Percentiles rank a stretch among this genome's conserved stretches.
Conservation (phyloP, 2,329 filamentous ascomycete genomes). For the Beauveria rudraprayagi region DNA sequence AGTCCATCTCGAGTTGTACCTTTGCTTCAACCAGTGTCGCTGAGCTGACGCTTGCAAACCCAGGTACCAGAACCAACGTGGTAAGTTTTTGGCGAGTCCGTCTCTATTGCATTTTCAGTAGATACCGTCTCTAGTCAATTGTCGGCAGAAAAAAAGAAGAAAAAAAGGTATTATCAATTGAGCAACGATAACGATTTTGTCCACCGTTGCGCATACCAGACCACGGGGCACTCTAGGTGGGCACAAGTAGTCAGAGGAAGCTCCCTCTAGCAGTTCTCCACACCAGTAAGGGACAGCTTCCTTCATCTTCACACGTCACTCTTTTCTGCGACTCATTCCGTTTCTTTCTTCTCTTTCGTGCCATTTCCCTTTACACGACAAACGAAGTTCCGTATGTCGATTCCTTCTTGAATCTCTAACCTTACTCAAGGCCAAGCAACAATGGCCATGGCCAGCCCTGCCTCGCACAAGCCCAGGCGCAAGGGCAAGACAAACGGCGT, state of each 20-base stretch:
- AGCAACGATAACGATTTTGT: too few species aligned
- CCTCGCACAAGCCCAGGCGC: conserved; percentile 53
- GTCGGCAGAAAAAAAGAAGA: too few species aligned
- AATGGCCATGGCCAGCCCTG: conserved; percentile 42
- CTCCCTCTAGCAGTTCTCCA: conserved; percentile 1
- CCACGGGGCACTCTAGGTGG: neutral
- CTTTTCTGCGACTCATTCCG: neutral
- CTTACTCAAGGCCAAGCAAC: neutral
- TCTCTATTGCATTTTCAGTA: too few species aligned
- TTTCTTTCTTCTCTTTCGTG: neutral
- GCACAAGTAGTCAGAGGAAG: neutral
- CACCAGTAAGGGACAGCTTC: neutral
- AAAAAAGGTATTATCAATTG: too few species aligned
- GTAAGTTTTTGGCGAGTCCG: too few species aligned
- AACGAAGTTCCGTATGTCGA: neutral
- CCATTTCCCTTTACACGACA: neutral
- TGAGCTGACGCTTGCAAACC: too few species aligned
- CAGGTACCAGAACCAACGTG: too few species aligned
- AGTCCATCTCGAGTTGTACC: too few species aligned
- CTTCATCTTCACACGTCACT: conserved; percentile 7
- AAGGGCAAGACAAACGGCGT: conserved; percentile 43
- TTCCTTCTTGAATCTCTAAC: neutral
- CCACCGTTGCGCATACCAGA: too few species aligned
- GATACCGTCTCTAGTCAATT: too few species aligned
- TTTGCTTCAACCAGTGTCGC: too few species aligned